A percentile compares a stretch with the other conserved stretches of the same genome.
These are phyloP conservation scores for Peronosclerospora sorghi DNA, from an alignment of 352 stramenopile species.

Conservation along the genomic window DNA sequence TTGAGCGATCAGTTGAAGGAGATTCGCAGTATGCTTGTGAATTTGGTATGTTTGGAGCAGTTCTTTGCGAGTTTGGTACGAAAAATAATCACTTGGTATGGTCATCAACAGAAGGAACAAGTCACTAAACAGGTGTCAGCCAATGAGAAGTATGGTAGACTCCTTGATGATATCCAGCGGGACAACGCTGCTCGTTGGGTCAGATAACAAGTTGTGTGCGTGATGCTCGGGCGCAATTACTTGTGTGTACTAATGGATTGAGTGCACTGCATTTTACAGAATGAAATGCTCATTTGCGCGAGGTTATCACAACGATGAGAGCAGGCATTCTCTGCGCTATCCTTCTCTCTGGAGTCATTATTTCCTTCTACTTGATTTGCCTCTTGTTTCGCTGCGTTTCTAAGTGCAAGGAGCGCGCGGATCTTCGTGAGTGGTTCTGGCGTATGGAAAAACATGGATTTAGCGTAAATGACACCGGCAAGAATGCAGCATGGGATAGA, in stretches of 20 bases:
- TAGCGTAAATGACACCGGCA: not conserved
- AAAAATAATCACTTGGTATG: conserved; percentile 1
- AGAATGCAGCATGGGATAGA: conserved; percentile 1
- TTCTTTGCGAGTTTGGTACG: not conserved
- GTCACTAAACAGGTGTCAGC: conserved; percentile 22
- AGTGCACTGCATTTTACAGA: conserved; percentile 21
- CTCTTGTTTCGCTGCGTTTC: conserved; percentile 59
- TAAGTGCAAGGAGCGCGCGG: conserved; percentile 58
- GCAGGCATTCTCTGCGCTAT: conserved; percentile 67
- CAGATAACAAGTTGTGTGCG: conserved; percentile 3
- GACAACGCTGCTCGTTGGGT: conserved; percentile 47
- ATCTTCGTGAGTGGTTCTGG: conserved; percentile 68
- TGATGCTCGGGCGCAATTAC: too few relatives aligned
- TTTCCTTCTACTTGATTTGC: conserved; percentile 59
- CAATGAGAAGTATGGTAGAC: conserved; percentile 22
- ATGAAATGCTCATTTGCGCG: conserved; percentile 69
- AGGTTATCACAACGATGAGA: conserved; percentile 84
- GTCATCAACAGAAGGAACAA: conserved; percentile 22
- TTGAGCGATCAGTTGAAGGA: conserved; percentile 40
- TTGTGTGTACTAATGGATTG: not conserved
- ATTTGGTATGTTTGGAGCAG: conserved; percentile 25
- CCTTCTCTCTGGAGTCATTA: conserved; percentile 58
- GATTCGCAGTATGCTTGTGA: conserved; percentile 34
- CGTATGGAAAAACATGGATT: conserved; percentile 33
- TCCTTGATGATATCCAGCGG: conserved; percentile 32